Conservation (phyloP, 176 grass and related monocot species). For the Phoenix roebelenii region DNA sequence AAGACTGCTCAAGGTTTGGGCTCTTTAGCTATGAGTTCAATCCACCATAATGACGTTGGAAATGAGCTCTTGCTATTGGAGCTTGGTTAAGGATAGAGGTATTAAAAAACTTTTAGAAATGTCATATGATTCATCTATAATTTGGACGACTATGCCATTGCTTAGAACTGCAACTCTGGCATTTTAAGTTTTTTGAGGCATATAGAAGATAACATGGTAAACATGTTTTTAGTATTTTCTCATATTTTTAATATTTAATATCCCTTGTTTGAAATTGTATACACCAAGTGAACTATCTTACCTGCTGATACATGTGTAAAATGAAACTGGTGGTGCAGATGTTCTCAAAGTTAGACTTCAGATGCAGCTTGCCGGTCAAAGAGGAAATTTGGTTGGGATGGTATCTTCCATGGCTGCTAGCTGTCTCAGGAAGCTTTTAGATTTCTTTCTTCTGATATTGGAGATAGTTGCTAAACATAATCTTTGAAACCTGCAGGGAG, state of each 20-base stretch:
- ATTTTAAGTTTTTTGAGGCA: no score
- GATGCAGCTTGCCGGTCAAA: conserved; percentile 94
- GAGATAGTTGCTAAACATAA: conserved; percentile 13
- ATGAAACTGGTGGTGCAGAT: conserved; percentile 57
- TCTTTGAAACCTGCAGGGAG: conserved; percentile 37
- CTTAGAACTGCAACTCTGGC: no score
- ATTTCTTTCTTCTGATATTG: conserved; percentile 9
- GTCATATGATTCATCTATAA: no score
- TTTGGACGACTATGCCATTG: no score
- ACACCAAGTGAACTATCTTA: conserved; percentile 1
- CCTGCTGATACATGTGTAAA: conserved; percentile 21
- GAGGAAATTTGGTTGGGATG: conserved; percentile 89
- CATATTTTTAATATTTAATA: neutral
- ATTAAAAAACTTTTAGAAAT: no score
- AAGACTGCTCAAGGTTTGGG: no score
- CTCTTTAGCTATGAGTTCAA: no score
- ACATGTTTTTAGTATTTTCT: neutral
- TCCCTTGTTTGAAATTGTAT: conserved; percentile 1
- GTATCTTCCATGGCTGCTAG: conserved; percentile 29
- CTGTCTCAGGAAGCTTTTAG: neutral
- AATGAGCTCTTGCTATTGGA: no score
- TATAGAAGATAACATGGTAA: no score
- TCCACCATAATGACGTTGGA: no score
- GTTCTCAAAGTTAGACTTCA: conserved; percentile 98
- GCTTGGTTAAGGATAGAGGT: no score